Base-by-base conservation (phyloP, 805 yeast species). In the Babjeviella inositovora region DNA sequence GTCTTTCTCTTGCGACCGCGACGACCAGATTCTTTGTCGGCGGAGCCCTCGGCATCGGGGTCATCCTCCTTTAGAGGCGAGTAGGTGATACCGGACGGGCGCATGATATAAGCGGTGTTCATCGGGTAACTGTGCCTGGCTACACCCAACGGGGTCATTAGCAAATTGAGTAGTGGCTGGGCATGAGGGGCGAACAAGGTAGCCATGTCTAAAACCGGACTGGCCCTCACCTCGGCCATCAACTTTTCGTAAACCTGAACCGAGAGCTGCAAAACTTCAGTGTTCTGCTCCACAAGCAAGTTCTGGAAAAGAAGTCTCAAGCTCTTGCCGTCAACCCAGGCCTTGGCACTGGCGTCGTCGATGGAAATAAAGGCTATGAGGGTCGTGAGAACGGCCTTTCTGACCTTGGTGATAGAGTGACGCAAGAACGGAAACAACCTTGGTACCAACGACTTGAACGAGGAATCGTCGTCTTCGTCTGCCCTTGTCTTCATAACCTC, bases 101-200 rank as follows among this genome's bases (percentile, higher is more conserved):
- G 68, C 39, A 87, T 51, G 19, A 90, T 65, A 23, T 70, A 57
- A n/a, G 59, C 52, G 0, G 77, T 54, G 33, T 79, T 72, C 94
- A 90, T 81, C 16, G 70, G 66, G 45, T 81, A 90, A 35, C 74
- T 79, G 42, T 75, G 79, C 32, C 97, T 70, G 4, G 93, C 77
- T 26, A 84, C 70, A 30, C 99, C 98, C 28, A 90, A 77, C 3
- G 99, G 99, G 0, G 97, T 87, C 74, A 81, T 73, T 21, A 82
- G 40, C 20, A 90, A 53, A 9, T 70, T 63, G 25, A 76, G 47
- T 29, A 74, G 53, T 6, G 82, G 75, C 22, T 52, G 53, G 23
- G 67, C 50, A 38, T 79, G 85, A 4, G 53, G 50, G 4, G 53
- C 45, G 31, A 82, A 67, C 2, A 68, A 43, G 2, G 45, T 51